Conservation (phyloP, 2,329 filamentous ascomycete genomes). For the Mollisia scopiformis region DNA sequence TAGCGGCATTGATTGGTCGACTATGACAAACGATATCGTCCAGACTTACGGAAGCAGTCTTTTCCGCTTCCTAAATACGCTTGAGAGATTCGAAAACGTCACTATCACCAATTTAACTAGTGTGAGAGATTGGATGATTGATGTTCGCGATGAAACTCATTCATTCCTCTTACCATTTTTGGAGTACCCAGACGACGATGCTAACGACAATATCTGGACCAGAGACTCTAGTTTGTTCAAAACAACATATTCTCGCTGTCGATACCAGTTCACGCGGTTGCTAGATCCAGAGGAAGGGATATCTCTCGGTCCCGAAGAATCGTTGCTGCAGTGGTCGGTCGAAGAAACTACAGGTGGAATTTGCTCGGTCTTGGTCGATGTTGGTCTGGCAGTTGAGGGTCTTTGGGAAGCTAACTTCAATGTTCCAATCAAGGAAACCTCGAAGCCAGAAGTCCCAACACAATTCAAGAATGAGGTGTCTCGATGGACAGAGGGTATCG, state of each 20-base stretch:
- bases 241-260: slow-evolving; percentile 45
- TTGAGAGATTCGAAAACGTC: slow-evolving; percentile 25
- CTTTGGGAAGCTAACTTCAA: slow-evolving; percentile 40
- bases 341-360: slow-evolving; percentile 45
- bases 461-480: slow-evolving; percentile 30
- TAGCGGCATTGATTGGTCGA: slow-evolving; percentile 48
- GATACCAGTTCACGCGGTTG: slow-evolving; percentile 44
- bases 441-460: not conserved
- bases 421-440: not conserved
- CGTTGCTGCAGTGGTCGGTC: slow-evolving; percentile 41
- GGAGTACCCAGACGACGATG: slow-evolving; percentile 44
- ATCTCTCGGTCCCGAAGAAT: slow-evolving; percentile 39
- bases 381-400: slow-evolving; percentile 46
- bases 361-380: slow-evolving; percentile 44
- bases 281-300: slow-evolving; percentile 35
- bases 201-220: slow-evolving; percentile 35
- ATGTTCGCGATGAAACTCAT: slow-evolving; percentile 44
- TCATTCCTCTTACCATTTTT: slow-evolving; percentile 48
- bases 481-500: slow-evolving; percentile 30
- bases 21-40: slow-evolving; percentile 46
- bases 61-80: slow-evolving; percentile 36
- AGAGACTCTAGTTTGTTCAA: slow-evolving; percentile 39
- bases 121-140: slow-evolving; percentile 36
- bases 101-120: slow-evolving; percentile 30
- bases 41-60: slow-evolving; percentile 41